Conservation (phyloP, 2,329 filamentous ascomycete genomes). For the Purpureocillium lavendulum region DNA sequence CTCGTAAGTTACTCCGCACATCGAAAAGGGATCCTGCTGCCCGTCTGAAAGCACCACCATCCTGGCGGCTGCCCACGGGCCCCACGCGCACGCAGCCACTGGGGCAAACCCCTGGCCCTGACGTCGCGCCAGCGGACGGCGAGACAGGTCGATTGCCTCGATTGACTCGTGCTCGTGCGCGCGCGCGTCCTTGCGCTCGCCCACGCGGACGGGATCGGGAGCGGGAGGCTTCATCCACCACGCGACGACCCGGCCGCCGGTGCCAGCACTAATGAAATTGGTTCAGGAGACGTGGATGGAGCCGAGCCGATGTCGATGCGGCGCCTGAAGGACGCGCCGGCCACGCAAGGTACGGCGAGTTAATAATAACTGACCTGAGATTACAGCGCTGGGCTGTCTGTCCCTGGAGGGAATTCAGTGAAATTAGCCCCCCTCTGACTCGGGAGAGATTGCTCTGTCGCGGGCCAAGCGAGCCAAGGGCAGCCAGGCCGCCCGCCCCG, state of each 20-base stretch:
- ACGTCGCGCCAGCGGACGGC: too few relatives aligned
- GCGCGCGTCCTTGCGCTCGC: too few relatives aligned
- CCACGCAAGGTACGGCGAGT: too few relatives aligned
- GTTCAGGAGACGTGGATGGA: slow-evolving; percentile 3
- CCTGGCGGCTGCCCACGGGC: too few relatives aligned
- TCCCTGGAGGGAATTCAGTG: slow-evolving; percentile 12
- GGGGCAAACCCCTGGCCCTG: neutral
- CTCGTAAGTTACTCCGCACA: too few relatives aligned
- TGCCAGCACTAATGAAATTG: slow-evolving; percentile 5
- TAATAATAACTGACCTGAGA: slow-evolving; percentile 7
- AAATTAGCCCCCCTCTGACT: slow-evolving; percentile 15
- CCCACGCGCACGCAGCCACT: neutral
- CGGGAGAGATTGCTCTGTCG: slow-evolving; percentile 16
- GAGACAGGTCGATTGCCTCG: neutral
- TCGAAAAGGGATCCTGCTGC: too few relatives aligned
- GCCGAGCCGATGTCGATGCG: neutral
- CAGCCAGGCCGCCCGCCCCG: too few relatives aligned
- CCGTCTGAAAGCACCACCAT: too few relatives aligned
- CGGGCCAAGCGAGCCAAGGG: too few relatives aligned
- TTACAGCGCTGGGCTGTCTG: too few relatives aligned
- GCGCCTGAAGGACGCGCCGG: too few relatives aligned
- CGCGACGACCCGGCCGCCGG: slow-evolving; percentile 1
- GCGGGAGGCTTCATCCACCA: slow-evolving; percentile 2
- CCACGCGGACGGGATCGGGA: slow-evolving; percentile 1
- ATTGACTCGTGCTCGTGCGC: too few relatives aligned